These are phyloP conservation scores for Fusarium azukiicola DNA, from an alignment of 2,329 filamentous ascomycete genomes.

Conservation along the genomic window DNA sequence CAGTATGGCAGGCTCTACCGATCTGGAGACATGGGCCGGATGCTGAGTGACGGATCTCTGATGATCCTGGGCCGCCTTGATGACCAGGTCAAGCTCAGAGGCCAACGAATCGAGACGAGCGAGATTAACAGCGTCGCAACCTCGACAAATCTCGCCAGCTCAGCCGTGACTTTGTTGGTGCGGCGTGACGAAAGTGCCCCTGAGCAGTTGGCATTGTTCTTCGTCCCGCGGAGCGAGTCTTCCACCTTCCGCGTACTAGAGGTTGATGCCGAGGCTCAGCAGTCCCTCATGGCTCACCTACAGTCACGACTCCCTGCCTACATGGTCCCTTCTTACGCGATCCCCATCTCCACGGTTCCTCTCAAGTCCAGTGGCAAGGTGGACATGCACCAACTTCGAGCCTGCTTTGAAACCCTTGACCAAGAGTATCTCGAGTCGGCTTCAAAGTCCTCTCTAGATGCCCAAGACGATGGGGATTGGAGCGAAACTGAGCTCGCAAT, in stretches of 20 bases:
- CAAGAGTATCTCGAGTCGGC: slow-evolving; percentile 66
- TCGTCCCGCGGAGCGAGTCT: slow-evolving; percentile 70
- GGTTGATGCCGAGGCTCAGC: slow-evolving; percentile 60
- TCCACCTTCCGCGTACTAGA: slow-evolving; percentile 63
- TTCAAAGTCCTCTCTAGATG: slow-evolving; percentile 52
- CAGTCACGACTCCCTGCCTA: slow-evolving; percentile 82
- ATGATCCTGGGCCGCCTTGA: slow-evolving; percentile 87
- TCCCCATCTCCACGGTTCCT: slow-evolving; percentile 86
- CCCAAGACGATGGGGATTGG: slow-evolving; percentile 67
- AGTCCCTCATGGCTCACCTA: slow-evolving; percentile 76
- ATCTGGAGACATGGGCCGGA: slow-evolving; percentile 90
- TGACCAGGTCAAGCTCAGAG: slow-evolving; percentile 90
- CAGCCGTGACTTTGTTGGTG: slow-evolving; percentile 83
- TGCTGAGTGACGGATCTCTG: slow-evolving; percentile 89
- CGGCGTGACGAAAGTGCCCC: slow-evolving; percentile 61
- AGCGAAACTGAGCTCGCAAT: slow-evolving; percentile 77
- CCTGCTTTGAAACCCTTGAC: slow-evolving; percentile 70
- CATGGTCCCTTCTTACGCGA: slow-evolving; percentile 88
- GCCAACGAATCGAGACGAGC: slow-evolving; percentile 88
- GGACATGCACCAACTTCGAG: slow-evolving; percentile 77
- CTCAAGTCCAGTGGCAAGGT: slow-evolving; percentile 88
- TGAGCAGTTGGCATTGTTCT: slow-evolving; percentile 85
- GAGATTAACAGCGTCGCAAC: slow-evolving; percentile 86
- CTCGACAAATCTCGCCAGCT: slow-evolving; percentile 71
- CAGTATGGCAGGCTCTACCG: slow-evolving; percentile 87